A percentile compares a stretch with the other conserved stretches of the same genome.
phyloP scores from a whole-genome alignment of 2,329 filamentous ascomycete genomes.

The Botryotinia narcissicola region DNA sequence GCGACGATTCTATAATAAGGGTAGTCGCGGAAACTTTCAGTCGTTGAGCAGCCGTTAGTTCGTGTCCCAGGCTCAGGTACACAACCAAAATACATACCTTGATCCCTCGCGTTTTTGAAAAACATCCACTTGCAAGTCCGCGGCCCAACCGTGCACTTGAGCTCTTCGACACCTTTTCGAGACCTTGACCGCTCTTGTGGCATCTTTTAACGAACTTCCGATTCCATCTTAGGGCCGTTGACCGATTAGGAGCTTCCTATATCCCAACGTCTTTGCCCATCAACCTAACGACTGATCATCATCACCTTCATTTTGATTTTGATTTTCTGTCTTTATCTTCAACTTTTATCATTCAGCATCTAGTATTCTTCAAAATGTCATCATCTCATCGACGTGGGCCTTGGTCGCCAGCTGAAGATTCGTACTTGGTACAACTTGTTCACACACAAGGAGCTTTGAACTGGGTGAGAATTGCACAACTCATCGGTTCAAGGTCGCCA shows the following conservation, averaged over 20 bases:
- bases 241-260: constrained; percentile 15
- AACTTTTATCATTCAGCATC: neutral
- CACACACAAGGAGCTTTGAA: constrained; percentile 72
- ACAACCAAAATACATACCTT: neutral
- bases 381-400: constrained; percentile 67
- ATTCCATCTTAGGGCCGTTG: constrained; percentile 10
- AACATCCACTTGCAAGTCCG: constrained; percentile 1
- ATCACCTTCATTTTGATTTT: constrained; percentile 7
- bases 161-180: constrained; percentile 9
- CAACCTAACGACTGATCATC: neutral
- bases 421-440: constrained; percentile 67
- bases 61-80: constrained; percentile 18
- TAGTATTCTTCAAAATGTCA: constrained; percentile 29
- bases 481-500: constrained; percentile 74
- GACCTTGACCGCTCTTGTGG: constrained; percentile 20
- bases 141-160: constrained; percentile 20
- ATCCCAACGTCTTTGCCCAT: constrained; percentile 17
- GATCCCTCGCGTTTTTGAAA: constrained; percentile 8
- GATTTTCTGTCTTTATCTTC: constrained; percentile 7
- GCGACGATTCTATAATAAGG: constrained; percentile 15
- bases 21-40: constrained; percentile 16
- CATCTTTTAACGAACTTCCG: constrained; percentile 3
- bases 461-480: constrained; percentile 83
- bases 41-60: constrained; percentile 22
- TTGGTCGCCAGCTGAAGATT: constrained; percentile 78